Evolutionary conservation across 306 rosid species (phyloP), one percentile per base, ranked within the genome.

Genomic region (Astragalus glycyphyllos): DNA sequence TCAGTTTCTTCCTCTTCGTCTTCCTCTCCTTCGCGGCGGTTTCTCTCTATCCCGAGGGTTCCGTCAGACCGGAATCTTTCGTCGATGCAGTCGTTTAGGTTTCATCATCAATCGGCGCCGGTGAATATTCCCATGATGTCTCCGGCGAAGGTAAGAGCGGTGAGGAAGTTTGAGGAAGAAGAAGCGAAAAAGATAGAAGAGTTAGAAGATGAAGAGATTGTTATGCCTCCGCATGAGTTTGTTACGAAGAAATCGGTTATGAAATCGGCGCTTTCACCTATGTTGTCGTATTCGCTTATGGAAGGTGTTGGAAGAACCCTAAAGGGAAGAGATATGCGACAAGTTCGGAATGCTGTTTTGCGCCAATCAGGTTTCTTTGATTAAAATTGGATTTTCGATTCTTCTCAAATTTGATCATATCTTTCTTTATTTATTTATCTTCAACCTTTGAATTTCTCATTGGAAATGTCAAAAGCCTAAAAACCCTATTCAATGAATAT

Each of bases 301-400:
- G 98, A 89, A 80, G 98, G 98, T 2, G 91, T 70, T 0, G 96
- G 98, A 15, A 82, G 98, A 73, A 89, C 96, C 12, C 78, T 89
- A 69, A 89, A 92, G 59, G 86, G 86, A 11, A 79, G 86, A 45
- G 86, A 83, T 48, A 35, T 89, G 77, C 88, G 96, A 14, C 85
- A 68, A 76, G 96, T 91, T 68, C 84, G 97, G 65, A 85, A 85
- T 47, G 96, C 96, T 0, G 85, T 91, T 63, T 89, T 79, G 85
- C 86, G 86, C 42, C 92, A 76, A 82, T 89, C 91, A 81, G 96
- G 97, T 85, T 91, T 91, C 65, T 72, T 87, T 53, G 90, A 84
- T 82, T 88, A 80, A 86, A 17, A 58, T 48, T 23, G 37, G 8
- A 14, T 50, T 38, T 51, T 56, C 12, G 13, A 26, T 48, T 42